These are phyloP conservation scores for Lactarius trivialis DNA, from an alignment of 768 basidiomycete species.

Conservation along the genomic window DNA sequence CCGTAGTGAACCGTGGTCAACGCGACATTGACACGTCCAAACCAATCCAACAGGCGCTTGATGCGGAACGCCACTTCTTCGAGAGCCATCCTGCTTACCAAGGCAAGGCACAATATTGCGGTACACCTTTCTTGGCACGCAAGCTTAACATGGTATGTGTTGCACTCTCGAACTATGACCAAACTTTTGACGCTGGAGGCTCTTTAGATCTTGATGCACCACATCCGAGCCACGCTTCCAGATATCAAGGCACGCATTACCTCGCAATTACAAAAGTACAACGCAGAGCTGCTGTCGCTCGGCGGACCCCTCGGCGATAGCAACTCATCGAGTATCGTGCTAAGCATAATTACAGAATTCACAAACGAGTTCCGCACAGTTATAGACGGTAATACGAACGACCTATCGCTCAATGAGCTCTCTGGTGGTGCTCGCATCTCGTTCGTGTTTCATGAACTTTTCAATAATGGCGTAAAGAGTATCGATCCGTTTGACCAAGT, in stretches of 20 bases:
- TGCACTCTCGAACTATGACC: background rate
- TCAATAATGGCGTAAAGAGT: slow-evolving; percentile 90
- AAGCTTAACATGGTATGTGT: slow-evolving; percentile 84
- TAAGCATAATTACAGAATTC: slow-evolving; percentile 98
- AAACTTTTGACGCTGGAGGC: background rate
- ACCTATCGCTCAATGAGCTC: slow-evolving; percentile 89
- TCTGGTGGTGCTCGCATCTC: slow-evolving; percentile 98
- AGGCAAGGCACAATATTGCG: slow-evolving; percentile 91
- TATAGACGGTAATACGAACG: slow-evolving; percentile 97
- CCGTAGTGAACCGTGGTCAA: slow-evolving; percentile 97
- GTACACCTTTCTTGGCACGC: slow-evolving; percentile 92
- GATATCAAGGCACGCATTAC: slow-evolving; percentile 96
- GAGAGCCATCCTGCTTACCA: slow-evolving; percentile 92
- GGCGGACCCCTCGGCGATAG: slow-evolving; percentile 84
- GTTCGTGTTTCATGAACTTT: slow-evolving; percentile 98
- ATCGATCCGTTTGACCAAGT: slow-evolving; percentile 99
- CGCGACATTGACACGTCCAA: slow-evolving; percentile 91
- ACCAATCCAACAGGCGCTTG: slow-evolving; percentile 77
- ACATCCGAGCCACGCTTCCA: slow-evolving; percentile 94
- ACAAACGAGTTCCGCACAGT: slow-evolving; percentile 93
- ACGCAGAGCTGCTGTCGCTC: slow-evolving; percentile 70
- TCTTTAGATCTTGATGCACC: slow-evolving; percentile 94
- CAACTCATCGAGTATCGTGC: slow-evolving; percentile 85
- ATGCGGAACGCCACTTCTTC: slow-evolving; percentile 88
- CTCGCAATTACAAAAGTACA: slow-evolving; percentile 86